Base-by-base conservation (phyloP, 202 grass and related monocot species). In the Panicum hallii region DNA sequence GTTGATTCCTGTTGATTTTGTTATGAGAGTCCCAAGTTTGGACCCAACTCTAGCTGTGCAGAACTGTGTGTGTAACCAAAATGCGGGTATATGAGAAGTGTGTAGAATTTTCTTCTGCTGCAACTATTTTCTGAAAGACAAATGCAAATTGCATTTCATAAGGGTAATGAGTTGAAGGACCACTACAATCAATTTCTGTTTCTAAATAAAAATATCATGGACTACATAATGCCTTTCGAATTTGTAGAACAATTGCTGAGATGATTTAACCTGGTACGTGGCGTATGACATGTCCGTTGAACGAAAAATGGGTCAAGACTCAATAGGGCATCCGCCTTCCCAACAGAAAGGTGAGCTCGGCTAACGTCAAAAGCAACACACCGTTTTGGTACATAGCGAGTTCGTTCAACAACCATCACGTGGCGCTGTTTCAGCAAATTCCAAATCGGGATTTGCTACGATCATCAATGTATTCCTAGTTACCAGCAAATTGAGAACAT, bases 381-480 rank as follows among this genome's bases (percentile, higher is more conserved):
- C 20, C 15, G 49, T 46, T 76, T 45, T 60, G 73, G 26, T 69
- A 17, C 62, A 55, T 23, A 22, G 23, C 68, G 19, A 67, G 61
- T 75, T 75, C 52, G 75, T 80, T 75, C 76, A 75, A 77, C 79
- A 16, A 85, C 62, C 52, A 16, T 80, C 30, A 74, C 62, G 54
- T 28, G 28, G 32, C 30, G 52, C 17, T 34, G 41, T 16, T 42
- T 88, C 49, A 67, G 67, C 74, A 56, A 50, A 66, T 26, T 19
- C 23, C 32, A 34, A 16, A 53, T 42, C 7, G 19, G 4, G 77
- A 67, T 82, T 22, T 61, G 54, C 52, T 72, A 46, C 38, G 7
- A 68, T 56, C 48, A 57, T 4, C 79, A 56, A 45, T 30, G 4
- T 20, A 5, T n/a, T 22, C 42, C 14, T 74, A 30, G 28, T 36